phyloP scores from a whole-genome alignment of 2,329 filamentous ascomycete species.

The Pseudopyricularia cyperi region DNA sequence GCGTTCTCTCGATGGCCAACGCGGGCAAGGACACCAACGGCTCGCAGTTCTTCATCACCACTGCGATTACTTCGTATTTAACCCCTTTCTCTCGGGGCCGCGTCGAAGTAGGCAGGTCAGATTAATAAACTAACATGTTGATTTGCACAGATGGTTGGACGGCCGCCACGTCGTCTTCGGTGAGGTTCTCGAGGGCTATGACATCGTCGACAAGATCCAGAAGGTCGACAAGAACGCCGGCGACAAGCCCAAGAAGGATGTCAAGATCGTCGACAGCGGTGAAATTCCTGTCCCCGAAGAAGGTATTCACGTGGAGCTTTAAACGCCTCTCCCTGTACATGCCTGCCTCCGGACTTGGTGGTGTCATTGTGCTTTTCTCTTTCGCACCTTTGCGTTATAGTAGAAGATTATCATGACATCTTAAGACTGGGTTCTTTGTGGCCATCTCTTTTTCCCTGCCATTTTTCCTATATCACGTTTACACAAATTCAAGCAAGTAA shows the following conservation, averaged over 20 bases:
- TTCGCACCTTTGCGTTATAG: neutral
- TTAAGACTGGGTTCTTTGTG: neutral
- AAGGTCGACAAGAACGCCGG: slow-evolving; percentile 49
- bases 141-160: slow-evolving; percentile 55
- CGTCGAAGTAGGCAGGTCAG: too few relatives aligned
- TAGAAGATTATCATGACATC: neutral
- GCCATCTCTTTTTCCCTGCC: neutral
- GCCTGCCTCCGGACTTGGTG: slow-evolving; percentile 11
- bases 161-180: slow-evolving; percentile 79
- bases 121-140: slow-evolving; percentile 2
- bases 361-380: neutral
- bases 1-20: slow-evolving; percentile 76
- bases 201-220: slow-evolving; percentile 69
- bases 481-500: neutral
- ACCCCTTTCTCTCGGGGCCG: neutral
- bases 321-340: slow-evolving; percentile 27
- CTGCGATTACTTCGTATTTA: slow-evolving; percentile 58
- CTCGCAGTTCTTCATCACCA: slow-evolving; percentile 87
- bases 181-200: slow-evolving; percentile 77
- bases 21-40: slow-evolving; percentile 77
- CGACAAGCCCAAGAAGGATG: slow-evolving; percentile 54
- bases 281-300: slow-evolving; percentile 72
- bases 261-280: slow-evolving; percentile 75
- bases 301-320: slow-evolving; percentile 90
- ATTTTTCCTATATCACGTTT: neutral